Conservation (phyloP, 768 basidiomycete species). For the Auricularia heimuer region DNA sequence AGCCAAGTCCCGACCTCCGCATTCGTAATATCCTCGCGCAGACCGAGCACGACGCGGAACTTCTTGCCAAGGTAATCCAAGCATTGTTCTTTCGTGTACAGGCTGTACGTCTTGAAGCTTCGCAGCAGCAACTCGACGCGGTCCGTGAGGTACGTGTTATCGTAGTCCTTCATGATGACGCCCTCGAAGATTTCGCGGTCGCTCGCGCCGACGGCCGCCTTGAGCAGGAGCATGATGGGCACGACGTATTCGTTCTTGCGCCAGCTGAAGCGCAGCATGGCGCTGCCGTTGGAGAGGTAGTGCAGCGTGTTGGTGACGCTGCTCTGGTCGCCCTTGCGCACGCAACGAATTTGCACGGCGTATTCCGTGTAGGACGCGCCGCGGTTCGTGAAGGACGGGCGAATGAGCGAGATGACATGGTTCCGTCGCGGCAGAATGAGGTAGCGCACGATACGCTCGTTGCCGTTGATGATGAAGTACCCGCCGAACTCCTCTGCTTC, state of each 20-base stretch:
- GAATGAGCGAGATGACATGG: constrained; percentile 86
- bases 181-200: constrained; percentile 97
- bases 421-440: constrained; percentile 93
- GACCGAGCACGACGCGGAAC: constrained; percentile 82
- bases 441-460: constrained; percentile 96
- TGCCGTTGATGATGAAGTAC: constrained; percentile 97
- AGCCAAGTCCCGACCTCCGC: constrained; percentile 71
- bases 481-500: constrained; percentile 98
- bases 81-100: constrained; percentile 84
- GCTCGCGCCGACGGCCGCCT: constrained; percentile 81
- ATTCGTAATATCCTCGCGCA: constrained; percentile 92
- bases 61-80: constrained; percentile 93
- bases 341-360: constrained; percentile 92
- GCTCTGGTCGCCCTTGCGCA: constrained; percentile 77
- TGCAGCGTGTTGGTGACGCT: constrained; percentile 94
- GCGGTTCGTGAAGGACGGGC: constrained; percentile 84
- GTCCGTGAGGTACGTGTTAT: constrained; percentile 95
- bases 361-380: constrained; percentile 92
- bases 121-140: constrained; percentile 89
- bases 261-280: constrained; percentile 96
- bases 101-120: constrained; percentile 87
- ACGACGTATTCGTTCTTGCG: constrained; percentile 97
- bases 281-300: constrained; percentile 90
- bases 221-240: constrained; percentile 92
- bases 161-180: constrained; percentile 92